Percentiles rank a stretch among this genome's conserved stretches.
Conservation (phyloP, 208 protist genomes). For the Borovskyia barvae region DNA sequence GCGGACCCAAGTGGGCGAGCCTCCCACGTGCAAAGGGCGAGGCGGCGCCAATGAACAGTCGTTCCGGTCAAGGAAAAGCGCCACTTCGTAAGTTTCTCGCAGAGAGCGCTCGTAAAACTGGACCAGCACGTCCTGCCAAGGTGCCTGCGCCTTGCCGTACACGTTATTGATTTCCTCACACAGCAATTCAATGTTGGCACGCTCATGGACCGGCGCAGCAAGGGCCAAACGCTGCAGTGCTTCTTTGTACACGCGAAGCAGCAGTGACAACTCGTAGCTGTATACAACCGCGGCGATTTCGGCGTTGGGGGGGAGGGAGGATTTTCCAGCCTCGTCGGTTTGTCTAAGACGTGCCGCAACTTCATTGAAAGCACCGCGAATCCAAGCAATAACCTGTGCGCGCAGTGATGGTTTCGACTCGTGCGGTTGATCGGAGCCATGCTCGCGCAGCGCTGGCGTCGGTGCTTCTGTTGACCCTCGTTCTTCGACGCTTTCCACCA, state of each 20-base stretch:
- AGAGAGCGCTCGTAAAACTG: neutral
- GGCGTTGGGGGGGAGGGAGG: neutral
- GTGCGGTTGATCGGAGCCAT: too few relatives aligned
- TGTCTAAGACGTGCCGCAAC: too few relatives aligned
- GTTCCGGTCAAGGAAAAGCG: too few relatives aligned
- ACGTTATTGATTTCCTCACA: neutral
- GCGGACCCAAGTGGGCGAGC: too few relatives aligned
- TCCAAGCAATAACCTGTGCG: too few relatives aligned
- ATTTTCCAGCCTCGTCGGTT: neutral
- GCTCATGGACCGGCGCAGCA: neutral
- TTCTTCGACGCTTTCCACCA: constrained; percentile 17
- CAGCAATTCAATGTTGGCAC: neutral
- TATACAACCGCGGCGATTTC: constrained; percentile 7
- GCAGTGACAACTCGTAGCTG: constrained; percentile 21
- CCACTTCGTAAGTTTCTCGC: neutral
- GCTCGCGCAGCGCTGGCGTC: too few relatives aligned
- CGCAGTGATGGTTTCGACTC: too few relatives aligned
- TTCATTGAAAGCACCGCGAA: too few relatives aligned
- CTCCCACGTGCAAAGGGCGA: too few relatives aligned
- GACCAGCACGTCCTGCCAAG: constrained; percentile 17
- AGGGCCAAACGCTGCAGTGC: constrained; percentile 6
- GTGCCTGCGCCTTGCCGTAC: neutral
- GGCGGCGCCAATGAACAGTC: too few relatives aligned
- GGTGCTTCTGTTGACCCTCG: too few relatives aligned
- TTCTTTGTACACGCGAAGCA: constrained; percentile 16